Evolutionary conservation across 2,329 filamentous ascomycete species (phyloP).

Genomic region (Penicillium janthinellum): DNA sequence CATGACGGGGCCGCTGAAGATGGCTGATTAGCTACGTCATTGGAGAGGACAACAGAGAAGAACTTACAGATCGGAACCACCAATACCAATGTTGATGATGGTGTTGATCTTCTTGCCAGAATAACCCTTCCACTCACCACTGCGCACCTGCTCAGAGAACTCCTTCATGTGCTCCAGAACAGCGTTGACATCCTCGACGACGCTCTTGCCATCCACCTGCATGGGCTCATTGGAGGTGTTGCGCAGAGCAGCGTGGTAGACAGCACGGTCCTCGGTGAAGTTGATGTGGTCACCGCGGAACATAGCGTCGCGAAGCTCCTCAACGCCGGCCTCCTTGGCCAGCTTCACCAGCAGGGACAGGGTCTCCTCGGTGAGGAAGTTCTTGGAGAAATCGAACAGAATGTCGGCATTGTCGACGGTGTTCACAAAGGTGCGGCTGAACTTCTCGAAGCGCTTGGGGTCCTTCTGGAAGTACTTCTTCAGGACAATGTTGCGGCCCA

Average conservation of each 20-base stretch:
- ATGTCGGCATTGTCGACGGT: slow-evolving; percentile 78
- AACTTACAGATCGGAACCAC: slow-evolving; percentile 93
- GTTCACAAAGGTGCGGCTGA: slow-evolving; percentile 82
- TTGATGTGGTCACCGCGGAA: slow-evolving; percentile 98
- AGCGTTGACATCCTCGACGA: slow-evolving; percentile 88
- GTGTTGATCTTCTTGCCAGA: slow-evolving; percentile 96
- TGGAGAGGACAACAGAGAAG: neutral
- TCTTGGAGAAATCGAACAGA: slow-evolving; percentile 99
- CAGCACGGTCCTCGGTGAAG: slow-evolving; percentile 95
- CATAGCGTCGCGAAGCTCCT: slow-evolving; percentile 95
- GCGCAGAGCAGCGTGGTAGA: slow-evolving; percentile 92
- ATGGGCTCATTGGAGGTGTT: slow-evolving; percentile 81
- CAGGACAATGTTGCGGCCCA: slow-evolving; percentile 86
- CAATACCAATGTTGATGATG: slow-evolving; percentile 97
- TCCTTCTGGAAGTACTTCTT: slow-evolving; percentile 93
- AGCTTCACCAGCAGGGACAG: slow-evolving; percentile 83
- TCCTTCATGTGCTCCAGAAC: slow-evolving; percentile 98
- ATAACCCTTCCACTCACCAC: slow-evolving; percentile 94
- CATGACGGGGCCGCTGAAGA: slow-evolving; percentile 86
- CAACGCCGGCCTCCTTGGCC: slow-evolving; percentile 85
- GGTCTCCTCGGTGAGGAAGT: slow-evolving; percentile 94
- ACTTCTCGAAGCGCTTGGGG: slow-evolving; percentile 83
- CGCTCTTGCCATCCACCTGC: slow-evolving; percentile 86
- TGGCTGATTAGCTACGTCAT: neutral
- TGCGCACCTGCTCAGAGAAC: slow-evolving; percentile 92